These are phyloP conservation scores for Tetrastigma voinierianum DNA, from an alignment of 164 flowering plant genomes.

Conservation along the genomic window DNA sequence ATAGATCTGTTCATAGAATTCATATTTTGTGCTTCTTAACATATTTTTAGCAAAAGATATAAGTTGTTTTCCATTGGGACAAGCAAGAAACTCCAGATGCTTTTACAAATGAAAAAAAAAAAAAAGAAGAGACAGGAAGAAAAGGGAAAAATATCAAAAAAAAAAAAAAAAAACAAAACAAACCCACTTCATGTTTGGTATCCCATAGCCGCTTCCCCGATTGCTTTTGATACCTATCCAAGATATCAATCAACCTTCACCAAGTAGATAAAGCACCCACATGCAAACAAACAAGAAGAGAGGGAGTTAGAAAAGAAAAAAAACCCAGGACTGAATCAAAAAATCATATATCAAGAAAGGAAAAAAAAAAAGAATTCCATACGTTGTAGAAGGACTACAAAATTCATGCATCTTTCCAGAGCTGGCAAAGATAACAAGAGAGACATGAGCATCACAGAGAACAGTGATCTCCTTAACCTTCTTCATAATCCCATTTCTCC, in stretches of 20 bases:
- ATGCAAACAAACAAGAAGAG: neutral
- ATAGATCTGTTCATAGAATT: constrained; percentile 39
- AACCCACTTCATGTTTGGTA: constrained; percentile 85
- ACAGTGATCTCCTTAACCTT: constrained; percentile 73
- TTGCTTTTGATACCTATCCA: constrained; percentile 55
- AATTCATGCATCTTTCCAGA: constrained; percentile 65
- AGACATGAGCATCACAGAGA: constrained; percentile 80
- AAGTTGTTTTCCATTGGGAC: constrained; percentile 3
- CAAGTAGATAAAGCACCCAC: neutral
- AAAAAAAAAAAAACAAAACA: neutral
- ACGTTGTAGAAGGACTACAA: constrained; percentile 56
- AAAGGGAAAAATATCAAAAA: neutral
- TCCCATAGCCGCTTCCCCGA: constrained; percentile 84
- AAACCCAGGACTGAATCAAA: neutral
- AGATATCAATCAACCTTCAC: constrained; percentile 48
- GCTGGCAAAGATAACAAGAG: constrained; percentile 63
- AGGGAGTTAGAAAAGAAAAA: neutral
- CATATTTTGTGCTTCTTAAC: constrained; percentile 27
- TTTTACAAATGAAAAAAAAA: neutral
- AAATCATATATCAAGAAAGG: neutral
- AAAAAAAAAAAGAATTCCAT: constrained; percentile 12
- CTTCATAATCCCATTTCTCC: constrained; percentile 75
- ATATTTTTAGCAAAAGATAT: constrained; percentile 33
- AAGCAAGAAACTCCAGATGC: neutral
- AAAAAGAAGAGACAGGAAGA: neutral